Base-by-base conservation (phyloP, 2,329 filamentous ascomycete species). In the Plectosphaerella plurivora region DNA sequence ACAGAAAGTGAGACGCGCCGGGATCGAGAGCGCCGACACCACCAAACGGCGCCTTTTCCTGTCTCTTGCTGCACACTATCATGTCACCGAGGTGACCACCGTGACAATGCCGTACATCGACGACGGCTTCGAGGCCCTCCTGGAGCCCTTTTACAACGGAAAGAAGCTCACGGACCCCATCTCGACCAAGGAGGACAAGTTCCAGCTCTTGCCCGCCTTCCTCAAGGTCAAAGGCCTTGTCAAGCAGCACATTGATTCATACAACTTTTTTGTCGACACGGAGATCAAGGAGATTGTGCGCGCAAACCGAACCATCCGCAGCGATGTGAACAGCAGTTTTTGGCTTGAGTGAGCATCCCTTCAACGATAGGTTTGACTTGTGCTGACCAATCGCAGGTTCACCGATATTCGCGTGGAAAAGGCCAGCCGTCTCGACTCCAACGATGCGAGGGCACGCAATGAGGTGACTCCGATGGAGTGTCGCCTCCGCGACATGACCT, bases 161-260 rank as follows among this genome's bases (percentile, higher is more conserved):
- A 86, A 86, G 71, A 83, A 81, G 67, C 73, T 86, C 53, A 86
- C 82, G 1, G 83, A 86, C 61, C 80, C 82, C 42, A 83, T 86
- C 59, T 83, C 78, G 25, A 83, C 78, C 51, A 79, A 78, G 60
- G 79, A 88, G 64, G 94, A 99, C 75, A 99, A 99, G 78, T 97
- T 93, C 83, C 96, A 97, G 68, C 78, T 99, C 42, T 74, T 99
- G 25, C 95, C 94, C 1, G 94, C 94, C n/a, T 99, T 99, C 69
- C 76, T 99, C 54, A 97, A 97, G 71, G 92, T 97, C 63, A 99
- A 99, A 72, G 92, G 92, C 53, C 77, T 97, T 53, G 92, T 97
- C 50, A 97, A 97, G 71, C 93, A 97, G 76, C 92, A 97, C 69
- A 93, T 96, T 65, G 95, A 99, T 74, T 97, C 94, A 22, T 99